phyloP scores from a whole-genome alignment of 164 flowering plant species.

The Piper longum region DNA sequence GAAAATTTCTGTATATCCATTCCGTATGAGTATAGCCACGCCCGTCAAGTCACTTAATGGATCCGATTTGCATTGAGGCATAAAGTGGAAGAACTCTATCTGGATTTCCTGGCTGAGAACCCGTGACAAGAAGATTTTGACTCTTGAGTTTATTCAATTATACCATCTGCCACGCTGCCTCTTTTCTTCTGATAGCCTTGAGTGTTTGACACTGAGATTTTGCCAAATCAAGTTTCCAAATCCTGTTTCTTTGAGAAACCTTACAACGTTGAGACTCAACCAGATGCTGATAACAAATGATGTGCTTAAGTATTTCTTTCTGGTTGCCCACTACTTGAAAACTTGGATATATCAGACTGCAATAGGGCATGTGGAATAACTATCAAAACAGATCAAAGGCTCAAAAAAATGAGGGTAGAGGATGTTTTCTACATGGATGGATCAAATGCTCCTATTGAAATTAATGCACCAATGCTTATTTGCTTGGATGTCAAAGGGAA shows the following conservation, averaged over 20 bases:
- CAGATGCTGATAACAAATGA: not conserved
- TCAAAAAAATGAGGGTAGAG: not conserved
- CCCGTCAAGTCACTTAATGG: constrained; percentile 1
- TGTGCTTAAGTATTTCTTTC: not conserved
- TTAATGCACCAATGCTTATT: not conserved
- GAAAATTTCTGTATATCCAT: not conserved
- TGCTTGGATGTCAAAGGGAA: not conserved
- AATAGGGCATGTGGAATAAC: not conserved
- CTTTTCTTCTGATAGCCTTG: not conserved
- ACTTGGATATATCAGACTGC: not conserved
- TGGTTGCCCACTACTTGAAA: constrained; percentile 1
- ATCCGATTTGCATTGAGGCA: not conserved
- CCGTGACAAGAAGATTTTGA: not conserved
- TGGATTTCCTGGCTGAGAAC: not conserved
- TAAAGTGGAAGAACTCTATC: constrained; percentile 1
- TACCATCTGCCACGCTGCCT: not conserved
- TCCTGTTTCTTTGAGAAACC: not conserved
- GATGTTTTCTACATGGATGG: not conserved
- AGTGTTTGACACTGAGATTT: not conserved
- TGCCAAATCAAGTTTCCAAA: not conserved
- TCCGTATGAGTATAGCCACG: not conserved
- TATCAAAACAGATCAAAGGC: not conserved
- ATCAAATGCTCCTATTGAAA: not conserved
- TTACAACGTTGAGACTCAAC: not conserved
- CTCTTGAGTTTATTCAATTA: not conserved